Evolutionary conservation across 176 grass and related monocot genomes (phyloP).

Genomic region (Oryza rufipogon): DNA sequence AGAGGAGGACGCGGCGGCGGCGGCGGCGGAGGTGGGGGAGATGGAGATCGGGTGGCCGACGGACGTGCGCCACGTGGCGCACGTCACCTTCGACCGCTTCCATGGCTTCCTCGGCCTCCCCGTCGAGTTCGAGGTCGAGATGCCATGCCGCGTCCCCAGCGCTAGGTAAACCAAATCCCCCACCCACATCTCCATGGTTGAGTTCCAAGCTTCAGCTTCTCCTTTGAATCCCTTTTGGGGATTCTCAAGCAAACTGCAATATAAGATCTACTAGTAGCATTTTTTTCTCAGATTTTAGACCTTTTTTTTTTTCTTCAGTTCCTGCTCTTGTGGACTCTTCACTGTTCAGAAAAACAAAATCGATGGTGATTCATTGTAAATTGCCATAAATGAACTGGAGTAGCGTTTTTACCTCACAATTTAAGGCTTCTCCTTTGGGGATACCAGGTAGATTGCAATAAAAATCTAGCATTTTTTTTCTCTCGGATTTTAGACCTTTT

Average conservation of each 20-base stretch:
- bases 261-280: neutral
- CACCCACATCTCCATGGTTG: neutral
- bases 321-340: neutral
- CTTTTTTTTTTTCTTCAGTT: neutral
- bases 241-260: neutral
- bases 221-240: neutral
- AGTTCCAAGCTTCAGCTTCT: slow-evolving; percentile 19
- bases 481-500: too few relatives aligned
- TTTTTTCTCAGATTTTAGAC: neutral
- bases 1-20: too few relatives aligned
- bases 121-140: slow-evolving; percentile 87
- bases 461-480: too few relatives aligned
- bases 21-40: slow-evolving; percentile 19
- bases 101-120: slow-evolving; percentile 90
- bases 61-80: slow-evolving; percentile 81
- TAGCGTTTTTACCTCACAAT: neutral
- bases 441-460: too few relatives aligned
- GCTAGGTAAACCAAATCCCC: slow-evolving; percentile 50
- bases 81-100: slow-evolving; percentile 95
- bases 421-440: too few relatives aligned
- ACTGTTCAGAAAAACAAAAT: neutral
- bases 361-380: neutral
- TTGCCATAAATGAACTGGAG: neutral
- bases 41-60: slow-evolving; percentile 94
- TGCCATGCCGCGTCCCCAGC: slow-evolving; percentile 82